These are phyloP conservation scores for Vigna unguiculata DNA, from an alignment of 306 rosid genomes.

Conservation along the genomic window DNA sequence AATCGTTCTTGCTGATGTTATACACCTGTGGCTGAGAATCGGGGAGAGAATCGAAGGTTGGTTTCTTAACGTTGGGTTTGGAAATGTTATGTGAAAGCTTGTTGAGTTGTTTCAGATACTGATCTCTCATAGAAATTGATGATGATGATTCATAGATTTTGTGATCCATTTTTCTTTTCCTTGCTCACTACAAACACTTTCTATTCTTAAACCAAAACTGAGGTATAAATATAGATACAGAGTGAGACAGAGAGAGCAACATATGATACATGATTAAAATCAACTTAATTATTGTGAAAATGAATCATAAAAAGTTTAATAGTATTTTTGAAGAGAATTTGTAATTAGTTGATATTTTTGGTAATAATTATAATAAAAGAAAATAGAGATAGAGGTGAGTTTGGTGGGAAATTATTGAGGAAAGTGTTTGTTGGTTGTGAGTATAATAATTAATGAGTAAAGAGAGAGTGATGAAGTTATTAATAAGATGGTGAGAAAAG, in stretches of 20 bases:
- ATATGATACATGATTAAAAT: too few relatives aligned
- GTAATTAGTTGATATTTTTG: too few relatives aligned
- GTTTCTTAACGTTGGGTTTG: constrained; percentile 12
- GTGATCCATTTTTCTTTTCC: not conserved
- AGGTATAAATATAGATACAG: not conserved
- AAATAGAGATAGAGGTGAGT: not conserved
- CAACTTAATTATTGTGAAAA: too few relatives aligned
- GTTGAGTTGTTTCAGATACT: not conserved
- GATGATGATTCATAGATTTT: not conserved
- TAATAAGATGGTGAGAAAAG: not conserved
- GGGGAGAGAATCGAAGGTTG: not conserved
- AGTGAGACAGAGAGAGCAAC: too few relatives aligned
- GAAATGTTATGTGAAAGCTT: constrained; percentile 10
- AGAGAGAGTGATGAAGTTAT: not conserved
- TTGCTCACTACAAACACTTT: not conserved
- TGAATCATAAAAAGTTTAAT: too few relatives aligned
- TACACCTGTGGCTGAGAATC: constrained; percentile 20
- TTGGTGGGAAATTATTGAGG: not conserved
- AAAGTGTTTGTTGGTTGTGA: not conserved
- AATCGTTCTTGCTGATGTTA: constrained; percentile 20
- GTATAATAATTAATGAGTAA: not conserved
- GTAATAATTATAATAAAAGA: too few relatives aligned
- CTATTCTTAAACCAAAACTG: too few relatives aligned
- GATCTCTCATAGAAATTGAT: not conserved
- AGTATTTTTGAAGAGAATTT: too few relatives aligned